Percentiles rank a stretch among this genome's conserved stretches.
Conservation (phyloP, 1,139 yeast species). For the Geotrichum australiense region DNA sequence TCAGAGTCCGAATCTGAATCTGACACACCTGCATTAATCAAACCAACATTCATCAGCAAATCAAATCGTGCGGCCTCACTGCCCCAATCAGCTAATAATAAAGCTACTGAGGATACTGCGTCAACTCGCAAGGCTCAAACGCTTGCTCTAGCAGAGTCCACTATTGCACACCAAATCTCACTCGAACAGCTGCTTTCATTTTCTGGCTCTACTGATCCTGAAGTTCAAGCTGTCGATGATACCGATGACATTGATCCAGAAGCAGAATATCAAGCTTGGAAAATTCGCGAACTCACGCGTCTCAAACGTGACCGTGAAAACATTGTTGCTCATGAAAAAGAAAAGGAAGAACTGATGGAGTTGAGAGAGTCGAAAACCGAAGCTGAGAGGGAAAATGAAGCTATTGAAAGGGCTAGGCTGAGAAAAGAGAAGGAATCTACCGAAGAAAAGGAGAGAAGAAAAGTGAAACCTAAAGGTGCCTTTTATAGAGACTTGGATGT, state of each 20-base stretch:
- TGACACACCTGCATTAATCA: slow-evolving; percentile 15
- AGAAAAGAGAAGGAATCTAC: slow-evolving; percentile 1
- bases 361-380: slow-evolving; percentile 31
- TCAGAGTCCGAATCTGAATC: slow-evolving; percentile 9
- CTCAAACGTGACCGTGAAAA: slow-evolving; percentile 40
- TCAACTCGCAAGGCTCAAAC: slow-evolving; percentile 26
- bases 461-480: slow-evolving; percentile 29
- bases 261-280: slow-evolving; percentile 43
- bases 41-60: slow-evolving; percentile 16
- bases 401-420: not conserved
- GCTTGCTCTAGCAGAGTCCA: slow-evolving; percentile 29
- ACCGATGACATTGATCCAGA: slow-evolving; percentile 50
- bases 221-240: slow-evolving; percentile 41
- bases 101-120: not conserved
- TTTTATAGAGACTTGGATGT: slow-evolving; percentile 34
- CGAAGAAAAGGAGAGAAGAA: slow-evolving; percentile 18
- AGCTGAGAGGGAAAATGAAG: slow-evolving; percentile 25
- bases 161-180: slow-evolving; percentile 26
- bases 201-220: slow-evolving; percentile 23
- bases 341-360: slow-evolving; percentile 37
- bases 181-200: slow-evolving; percentile 6
- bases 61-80: slow-evolving; percentile 4
- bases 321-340: slow-evolving; percentile 37
- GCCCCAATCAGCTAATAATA: not conserved
- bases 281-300: slow-evolving; percentile 39